These are phyloP conservation scores for Zymoseptoria ardabiliae DNA, from an alignment of 2,329 filamentous ascomycete species.

Conservation along the genomic window DNA sequence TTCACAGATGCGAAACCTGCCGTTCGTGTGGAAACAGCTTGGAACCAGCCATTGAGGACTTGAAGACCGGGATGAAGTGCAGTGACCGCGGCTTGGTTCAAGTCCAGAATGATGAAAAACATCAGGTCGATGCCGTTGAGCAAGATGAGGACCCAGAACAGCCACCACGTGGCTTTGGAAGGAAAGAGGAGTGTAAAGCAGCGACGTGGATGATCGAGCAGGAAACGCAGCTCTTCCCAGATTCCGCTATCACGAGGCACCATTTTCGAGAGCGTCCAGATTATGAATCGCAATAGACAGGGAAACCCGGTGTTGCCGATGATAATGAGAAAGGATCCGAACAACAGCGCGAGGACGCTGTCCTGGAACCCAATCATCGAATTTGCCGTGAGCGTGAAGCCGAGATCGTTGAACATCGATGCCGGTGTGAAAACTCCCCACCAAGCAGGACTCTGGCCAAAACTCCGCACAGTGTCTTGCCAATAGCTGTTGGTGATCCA, in stretches of 20 bases:
- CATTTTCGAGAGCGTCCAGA: conserved; percentile 69
- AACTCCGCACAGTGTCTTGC: conserved; percentile 53
- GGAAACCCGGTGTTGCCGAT: conserved; percentile 95
- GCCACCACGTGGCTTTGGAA: conserved; percentile 85
- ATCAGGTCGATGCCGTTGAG: conserved; percentile 81
- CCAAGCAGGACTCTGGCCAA: conserved; percentile 64
- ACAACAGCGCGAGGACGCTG: conserved; percentile 65
- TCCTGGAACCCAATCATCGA: conserved; percentile 86
- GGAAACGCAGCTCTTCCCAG: conserved; percentile 84
- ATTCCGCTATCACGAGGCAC: conserved; percentile 60
- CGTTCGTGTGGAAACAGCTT: conserved; percentile 81
- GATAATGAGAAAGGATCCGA: conserved; percentile 80
- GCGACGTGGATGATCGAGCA: conserved; percentile 88
- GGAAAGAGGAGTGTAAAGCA: conserved; percentile 96
- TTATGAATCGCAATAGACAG: conserved; percentile 86
- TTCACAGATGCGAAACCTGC: conserved; percentile 83
- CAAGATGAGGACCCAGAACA: conserved; percentile 75
- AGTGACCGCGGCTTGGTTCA: conserved; percentile 64
- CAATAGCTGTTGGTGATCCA: conserved; percentile 70
- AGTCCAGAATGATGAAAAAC: conserved; percentile 86
- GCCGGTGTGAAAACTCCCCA: conserved; percentile 86
- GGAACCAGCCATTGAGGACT: conserved; percentile 81
- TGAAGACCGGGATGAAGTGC: conserved; percentile 63
- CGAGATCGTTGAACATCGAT: conserved; percentile 91
- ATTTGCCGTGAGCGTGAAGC: conserved; percentile 83